Evolutionary conservation across 2,329 filamentous ascomycete species (phyloP), one percentile per base, ranked within the genome.

Genomic region (Trematosphaeria pertusa): DNA sequence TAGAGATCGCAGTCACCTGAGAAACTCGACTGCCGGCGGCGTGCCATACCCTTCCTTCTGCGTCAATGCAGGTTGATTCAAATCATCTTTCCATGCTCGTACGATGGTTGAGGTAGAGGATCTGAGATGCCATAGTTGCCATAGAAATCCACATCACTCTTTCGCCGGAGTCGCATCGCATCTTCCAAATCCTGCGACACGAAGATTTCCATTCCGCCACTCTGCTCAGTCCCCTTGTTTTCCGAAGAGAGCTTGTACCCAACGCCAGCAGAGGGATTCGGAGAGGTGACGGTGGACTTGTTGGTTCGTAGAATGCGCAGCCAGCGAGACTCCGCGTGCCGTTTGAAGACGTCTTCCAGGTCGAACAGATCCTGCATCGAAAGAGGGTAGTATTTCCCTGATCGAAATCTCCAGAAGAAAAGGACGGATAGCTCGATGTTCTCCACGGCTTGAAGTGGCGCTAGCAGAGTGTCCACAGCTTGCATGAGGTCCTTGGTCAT

Each of bases 331-430:
- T 71, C 67, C 0, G 64, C 68, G 31, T 65, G 62, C 7, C 58
- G 56, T 38, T 69, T 70, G 47, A 70, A 64, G 2, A 68, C 58
- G 7, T 69, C 66, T 33, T 70, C 67, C 3, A 70, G 52, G 32
- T 70, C 66, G 35, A 70, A 71, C 0, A 70, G 48, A 40, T 71
- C 67, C 32, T 64, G 58, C 65, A 71, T 69, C 11, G 64, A 67
- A 2, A 71, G 55, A 12, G 53, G 53, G 43, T 71, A 69, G 43
- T 62, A 54, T 46, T 69, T 70, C 2, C 67, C 67, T 3, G 59
- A 64, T 7, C 59, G 50, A 9, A 59, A 60, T 48, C 63, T 66
- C 68, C 68, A 71, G 43, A 67, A 71, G 43, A 70, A 71, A 3
- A 70, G 54, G 0, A 71, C 56, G 1, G 59, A 64, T 0, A 71